These are phyloP conservation scores for Aspergillus piperis DNA, from an alignment of 2,329 filamentous ascomycete genomes.

Conservation along the genomic window DNA sequence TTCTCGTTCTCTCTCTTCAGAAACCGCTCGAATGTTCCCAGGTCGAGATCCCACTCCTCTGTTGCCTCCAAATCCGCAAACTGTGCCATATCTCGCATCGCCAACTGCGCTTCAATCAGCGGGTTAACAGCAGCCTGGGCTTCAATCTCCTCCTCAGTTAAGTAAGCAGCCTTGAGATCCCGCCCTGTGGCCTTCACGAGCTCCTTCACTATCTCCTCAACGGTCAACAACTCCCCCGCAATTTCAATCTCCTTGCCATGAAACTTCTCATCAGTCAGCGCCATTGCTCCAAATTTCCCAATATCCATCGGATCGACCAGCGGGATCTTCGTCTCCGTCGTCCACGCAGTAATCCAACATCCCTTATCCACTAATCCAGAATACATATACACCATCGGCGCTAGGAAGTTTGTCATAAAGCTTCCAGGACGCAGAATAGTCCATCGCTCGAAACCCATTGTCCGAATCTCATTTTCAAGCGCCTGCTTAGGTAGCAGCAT, in stretches of 20 bases:
- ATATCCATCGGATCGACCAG: slow-evolving; percentile 53
- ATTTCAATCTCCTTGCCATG: slow-evolving; percentile 44
- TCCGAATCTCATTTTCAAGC: slow-evolving; percentile 45
- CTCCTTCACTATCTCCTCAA: slow-evolving; percentile 40
- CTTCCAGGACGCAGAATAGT: slow-evolving; percentile 54
- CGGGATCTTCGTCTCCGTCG: slow-evolving; percentile 41
- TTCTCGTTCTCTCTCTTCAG: slow-evolving; percentile 43
- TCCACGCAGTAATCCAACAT: slow-evolving; percentile 41
- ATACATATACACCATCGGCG: slow-evolving; percentile 46
- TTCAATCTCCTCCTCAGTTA: slow-evolving; percentile 47
- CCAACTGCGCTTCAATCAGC: slow-evolving; percentile 43
- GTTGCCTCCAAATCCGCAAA: slow-evolving; percentile 38
- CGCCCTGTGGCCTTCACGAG: slow-evolving; percentile 38
- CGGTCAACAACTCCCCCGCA: slow-evolving; percentile 44
- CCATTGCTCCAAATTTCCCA: slow-evolving; percentile 48
- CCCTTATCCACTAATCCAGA: slow-evolving; percentile 43
- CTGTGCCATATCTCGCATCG: slow-evolving; percentile 38
- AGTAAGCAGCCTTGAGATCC: slow-evolving; percentile 40
- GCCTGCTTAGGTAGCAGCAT: slow-evolving; percentile 44
- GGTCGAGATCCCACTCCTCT: slow-evolving; percentile 42
- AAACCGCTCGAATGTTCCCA: slow-evolving; percentile 50
- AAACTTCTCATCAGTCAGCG: slow-evolving; percentile 47
- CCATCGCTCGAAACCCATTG: slow-evolving; percentile 45
- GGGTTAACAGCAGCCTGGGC: slow-evolving; percentile 38
- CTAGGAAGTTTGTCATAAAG: slow-evolving; percentile 56